phyloP scores from a whole-genome alignment of 441 rosid species.

The Gossypium schwendimanii region DNA sequence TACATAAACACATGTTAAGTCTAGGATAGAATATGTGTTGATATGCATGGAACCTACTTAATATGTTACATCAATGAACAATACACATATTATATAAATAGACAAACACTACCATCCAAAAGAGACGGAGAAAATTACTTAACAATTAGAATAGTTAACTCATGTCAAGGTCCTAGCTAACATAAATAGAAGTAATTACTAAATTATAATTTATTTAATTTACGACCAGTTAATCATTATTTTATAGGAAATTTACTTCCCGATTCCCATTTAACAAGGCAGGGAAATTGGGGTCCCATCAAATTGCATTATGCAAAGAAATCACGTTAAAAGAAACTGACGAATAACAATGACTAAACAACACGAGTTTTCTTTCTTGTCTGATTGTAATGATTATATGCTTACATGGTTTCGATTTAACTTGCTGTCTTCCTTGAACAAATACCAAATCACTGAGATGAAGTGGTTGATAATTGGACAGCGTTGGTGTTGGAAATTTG shows the following conservation, averaged over 20 bases:
- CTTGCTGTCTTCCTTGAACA: constrained; percentile 12
- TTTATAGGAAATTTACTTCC: background rate
- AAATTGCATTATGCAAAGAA: background rate
- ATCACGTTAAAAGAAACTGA: background rate
- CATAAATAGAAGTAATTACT: background rate
- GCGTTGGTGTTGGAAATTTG: constrained; percentile 3
- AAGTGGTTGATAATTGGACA: constrained; percentile 16
- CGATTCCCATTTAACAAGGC: background rate
- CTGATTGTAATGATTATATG: constrained; percentile 15
- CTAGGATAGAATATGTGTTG: too few relatives aligned
- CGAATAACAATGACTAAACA: constrained; percentile 8
- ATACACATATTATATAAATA: too few relatives aligned
- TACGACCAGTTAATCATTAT: constrained; percentile 3
- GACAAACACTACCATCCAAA: too few relatives aligned
- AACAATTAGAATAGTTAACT: background rate
- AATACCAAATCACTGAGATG: constrained; percentile 7
- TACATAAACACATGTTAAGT: too few relatives aligned
- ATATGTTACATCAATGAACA: too few relatives aligned
- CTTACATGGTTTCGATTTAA: constrained; percentile 10
- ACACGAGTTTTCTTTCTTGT: constrained; percentile 12
- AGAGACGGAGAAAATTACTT: too few relatives aligned
- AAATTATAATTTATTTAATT: constrained; percentile 3
- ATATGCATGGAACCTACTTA: too few relatives aligned
- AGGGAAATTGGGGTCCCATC: background rate
- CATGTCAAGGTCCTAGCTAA: background rate